These are phyloP conservation scores for Seminavis robusta DNA, from an alignment of 108 stramenopile species.

Conservation along the genomic window DNA sequence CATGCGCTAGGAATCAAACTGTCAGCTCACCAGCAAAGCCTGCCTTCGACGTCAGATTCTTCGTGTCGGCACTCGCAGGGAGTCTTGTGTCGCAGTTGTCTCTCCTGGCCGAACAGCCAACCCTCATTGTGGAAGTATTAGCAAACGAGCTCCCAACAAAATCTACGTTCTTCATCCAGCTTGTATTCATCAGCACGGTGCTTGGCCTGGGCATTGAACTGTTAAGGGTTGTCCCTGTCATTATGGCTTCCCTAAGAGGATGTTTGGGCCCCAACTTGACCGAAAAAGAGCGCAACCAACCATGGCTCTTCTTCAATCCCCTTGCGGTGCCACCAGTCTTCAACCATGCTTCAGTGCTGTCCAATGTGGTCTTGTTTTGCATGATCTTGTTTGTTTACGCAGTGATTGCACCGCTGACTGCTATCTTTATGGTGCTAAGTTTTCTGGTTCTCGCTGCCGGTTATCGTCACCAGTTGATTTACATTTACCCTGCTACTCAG, in stretches of 20 bases:
- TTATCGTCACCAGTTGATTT: slow-evolving; percentile 47
- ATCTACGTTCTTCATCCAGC: slow-evolving; percentile 39
- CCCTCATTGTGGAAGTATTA: slow-evolving; percentile 24
- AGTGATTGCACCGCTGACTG: slow-evolving; percentile 42
- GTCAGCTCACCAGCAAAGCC: too few species aligned
- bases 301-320: slow-evolving; percentile 24
- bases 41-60: too few species aligned
- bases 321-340: slow-evolving; percentile 38
- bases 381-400: slow-evolving; percentile 55
- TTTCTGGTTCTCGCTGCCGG: slow-evolving; percentile 23
- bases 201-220: slow-evolving; percentile 46
- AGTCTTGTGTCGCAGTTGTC: slow-evolving; percentile 15
- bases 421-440: slow-evolving; percentile 32
- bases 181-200: slow-evolving; percentile 50
- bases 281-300: slow-evolving; percentile 52
- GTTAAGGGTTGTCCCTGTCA: slow-evolving; percentile 40
- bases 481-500: slow-evolving; percentile 27
- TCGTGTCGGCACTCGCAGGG: slow-evolving; percentile 31
- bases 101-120: slow-evolving; percentile 16
- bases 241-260: slow-evolving; percentile 29
- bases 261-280: slow-evolving; percentile 54
- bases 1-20: too few species aligned
- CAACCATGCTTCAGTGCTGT: slow-evolving; percentile 26
- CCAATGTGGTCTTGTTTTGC: slow-evolving; percentile 27
- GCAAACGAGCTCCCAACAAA: slow-evolving; percentile 38